Conservation (phyloP, 495 filamentous ascomycete species). For the Rhypophila decipiens region DNA sequence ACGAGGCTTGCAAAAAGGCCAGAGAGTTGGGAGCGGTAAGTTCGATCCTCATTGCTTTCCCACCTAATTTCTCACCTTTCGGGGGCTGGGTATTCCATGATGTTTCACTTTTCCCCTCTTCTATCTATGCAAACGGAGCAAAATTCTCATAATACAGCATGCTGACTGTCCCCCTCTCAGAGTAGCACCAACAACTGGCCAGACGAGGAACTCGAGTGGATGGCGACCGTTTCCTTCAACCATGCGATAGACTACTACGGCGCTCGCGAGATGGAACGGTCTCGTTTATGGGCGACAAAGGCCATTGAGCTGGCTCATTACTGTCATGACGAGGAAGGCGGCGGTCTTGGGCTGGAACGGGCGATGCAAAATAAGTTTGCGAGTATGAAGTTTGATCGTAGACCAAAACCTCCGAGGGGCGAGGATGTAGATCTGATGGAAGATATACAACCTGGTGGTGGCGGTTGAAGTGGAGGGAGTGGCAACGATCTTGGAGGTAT, state of each 20-base stretch:
- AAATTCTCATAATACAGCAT: no score
- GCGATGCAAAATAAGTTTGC: conserved; percentile 49
- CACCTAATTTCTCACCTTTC: no score
- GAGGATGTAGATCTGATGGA: not conserved
- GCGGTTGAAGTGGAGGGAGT: no score
- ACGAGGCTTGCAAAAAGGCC: conserved; percentile 49
- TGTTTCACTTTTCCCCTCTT: no score
- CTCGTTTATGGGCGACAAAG: conserved; percentile 58
- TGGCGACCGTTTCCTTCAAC: conserved; percentile 70
- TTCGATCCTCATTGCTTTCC: not conserved
- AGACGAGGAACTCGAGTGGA: conserved; percentile 66
- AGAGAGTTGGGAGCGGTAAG: conserved; percentile 35
- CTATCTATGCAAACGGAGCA: no score
- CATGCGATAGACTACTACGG: conserved; percentile 67
- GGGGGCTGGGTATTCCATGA: no score
- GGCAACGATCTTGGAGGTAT: no score
- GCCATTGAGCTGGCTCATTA: conserved; percentile 58
- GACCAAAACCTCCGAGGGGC: not conserved
- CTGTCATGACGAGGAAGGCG: conserved; percentile 41
- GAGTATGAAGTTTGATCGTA: conserved; percentile 40
- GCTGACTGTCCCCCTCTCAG: not conserved
- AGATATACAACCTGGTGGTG: no score
- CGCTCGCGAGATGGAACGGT: conserved; percentile 46
- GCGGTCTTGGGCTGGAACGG: no score
- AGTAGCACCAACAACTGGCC: conserved; percentile 44